phyloP scores from a whole-genome alignment of 2,329 filamentous ascomycete species.

The Calonectria pseudoturangicola region DNA sequence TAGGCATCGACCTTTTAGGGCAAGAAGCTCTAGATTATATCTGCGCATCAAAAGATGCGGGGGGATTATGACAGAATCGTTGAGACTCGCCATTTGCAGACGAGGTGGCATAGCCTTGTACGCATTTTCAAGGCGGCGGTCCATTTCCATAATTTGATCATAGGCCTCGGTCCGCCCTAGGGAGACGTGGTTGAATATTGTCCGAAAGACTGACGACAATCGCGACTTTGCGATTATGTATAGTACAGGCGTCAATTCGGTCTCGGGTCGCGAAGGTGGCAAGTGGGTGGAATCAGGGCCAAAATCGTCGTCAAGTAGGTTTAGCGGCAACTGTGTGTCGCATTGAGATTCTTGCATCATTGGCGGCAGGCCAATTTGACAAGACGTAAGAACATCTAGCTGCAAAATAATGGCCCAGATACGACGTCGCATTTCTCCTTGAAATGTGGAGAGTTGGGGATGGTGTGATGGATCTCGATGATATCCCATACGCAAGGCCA shows the following conservation, averaged over 20 bases:
- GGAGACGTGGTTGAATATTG: slow-evolving; percentile 47
- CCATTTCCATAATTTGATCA: slow-evolving; percentile 45
- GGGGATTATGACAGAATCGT: slow-evolving; percentile 43
- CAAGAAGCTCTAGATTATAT: slow-evolving; percentile 44
- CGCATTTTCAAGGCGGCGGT: slow-evolving; percentile 36
- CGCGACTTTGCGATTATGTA: slow-evolving; percentile 39
- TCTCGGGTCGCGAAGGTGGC: slow-evolving; percentile 41
- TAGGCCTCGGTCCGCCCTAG: slow-evolving; percentile 41
- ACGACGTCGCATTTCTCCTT: slow-evolving; percentile 47
- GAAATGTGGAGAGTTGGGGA: slow-evolving; percentile 37
- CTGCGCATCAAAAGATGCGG: slow-evolving; percentile 42
- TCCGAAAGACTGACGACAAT: slow-evolving; percentile 36
- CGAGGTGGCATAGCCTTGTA: slow-evolving; percentile 40
- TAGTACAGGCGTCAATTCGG: slow-evolving; percentile 33
- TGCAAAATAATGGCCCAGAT: slow-evolving; percentile 43
- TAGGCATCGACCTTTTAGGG: slow-evolving; percentile 44
- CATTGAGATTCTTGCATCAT: slow-evolving; percentile 44
- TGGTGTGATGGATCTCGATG: slow-evolving; percentile 45
- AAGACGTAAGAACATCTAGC: slow-evolving; percentile 44
- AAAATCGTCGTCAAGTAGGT: slow-evolving; percentile 47
- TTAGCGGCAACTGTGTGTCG: slow-evolving; percentile 38
- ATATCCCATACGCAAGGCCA: slow-evolving; percentile 49
- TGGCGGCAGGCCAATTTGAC: slow-evolving; percentile 41
- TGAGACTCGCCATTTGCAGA: slow-evolving; percentile 37
- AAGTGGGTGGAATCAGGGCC: slow-evolving; percentile 28